Conservation (phyloP, 768 basidiomycete species). For the Boletus vermiculosoides region DNA sequence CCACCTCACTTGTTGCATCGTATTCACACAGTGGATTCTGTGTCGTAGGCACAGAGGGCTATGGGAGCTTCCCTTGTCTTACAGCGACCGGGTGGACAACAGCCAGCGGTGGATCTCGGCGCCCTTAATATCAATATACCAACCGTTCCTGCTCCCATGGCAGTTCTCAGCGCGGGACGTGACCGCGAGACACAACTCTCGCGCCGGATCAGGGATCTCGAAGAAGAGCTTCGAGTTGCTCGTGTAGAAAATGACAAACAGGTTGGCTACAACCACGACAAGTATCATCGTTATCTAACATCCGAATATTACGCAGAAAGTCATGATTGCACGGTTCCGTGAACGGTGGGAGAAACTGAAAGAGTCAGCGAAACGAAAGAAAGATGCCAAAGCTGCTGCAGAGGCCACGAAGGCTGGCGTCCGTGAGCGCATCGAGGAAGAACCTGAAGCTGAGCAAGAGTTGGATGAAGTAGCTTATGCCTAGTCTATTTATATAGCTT, state of each 20-base stretch:
- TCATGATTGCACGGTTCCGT: slow-evolving; percentile 77
- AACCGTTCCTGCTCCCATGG: slow-evolving; percentile 43
- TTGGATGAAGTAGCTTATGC: slow-evolving; percentile 31
- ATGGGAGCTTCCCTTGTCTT: slow-evolving; percentile 67
- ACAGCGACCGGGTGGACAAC: slow-evolving; percentile 41
- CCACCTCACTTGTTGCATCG: not conserved
- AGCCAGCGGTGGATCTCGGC: slow-evolving; percentile 49
- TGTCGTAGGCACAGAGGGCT: slow-evolving; percentile 68
- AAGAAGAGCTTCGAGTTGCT: slow-evolving; percentile 67
- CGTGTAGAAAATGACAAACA: slow-evolving; percentile 80
- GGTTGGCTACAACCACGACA: slow-evolving; percentile 40
- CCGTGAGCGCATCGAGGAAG: slow-evolving; percentile 68
- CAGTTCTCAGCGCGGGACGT: slow-evolving; percentile 51
- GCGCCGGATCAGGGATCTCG: slow-evolving; percentile 65
- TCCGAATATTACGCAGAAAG: slow-evolving; percentile 51
- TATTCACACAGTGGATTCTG: slow-evolving; percentile 2
- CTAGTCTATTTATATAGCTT: not conserved
- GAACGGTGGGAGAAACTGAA: slow-evolving; percentile 91
- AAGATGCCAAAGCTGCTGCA: slow-evolving; percentile 62
- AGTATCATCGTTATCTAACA: slow-evolving; percentile 12
- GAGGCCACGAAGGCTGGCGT: slow-evolving; percentile 45
- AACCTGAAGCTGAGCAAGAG: slow-evolving; percentile 65
- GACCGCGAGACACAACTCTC: slow-evolving; percentile 54
- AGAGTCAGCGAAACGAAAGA: slow-evolving; percentile 83
- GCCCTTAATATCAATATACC: slow-evolving; percentile 59